phyloP scores from a whole-genome alignment of 306 rosid genomes.

The Chamaecrista fasciculata region DNA sequence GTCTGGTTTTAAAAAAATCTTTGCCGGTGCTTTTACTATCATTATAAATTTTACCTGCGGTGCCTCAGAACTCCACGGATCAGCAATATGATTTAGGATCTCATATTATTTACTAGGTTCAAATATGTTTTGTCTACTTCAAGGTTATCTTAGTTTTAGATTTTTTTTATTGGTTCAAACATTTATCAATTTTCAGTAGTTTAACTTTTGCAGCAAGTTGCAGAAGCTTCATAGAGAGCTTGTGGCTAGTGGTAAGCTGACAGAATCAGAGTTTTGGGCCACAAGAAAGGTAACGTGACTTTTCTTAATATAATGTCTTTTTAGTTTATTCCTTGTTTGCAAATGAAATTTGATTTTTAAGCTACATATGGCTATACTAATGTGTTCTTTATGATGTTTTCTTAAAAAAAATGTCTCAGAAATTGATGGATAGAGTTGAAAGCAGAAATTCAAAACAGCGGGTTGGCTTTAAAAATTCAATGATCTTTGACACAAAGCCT shows the following conservation, averaged over 20 bases:
- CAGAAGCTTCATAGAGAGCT: slow-evolving; percentile 89
- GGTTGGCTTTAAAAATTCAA: slow-evolving; percentile 86
- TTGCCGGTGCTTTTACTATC: slow-evolving; percentile 16
- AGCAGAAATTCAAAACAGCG: slow-evolving; percentile 67
- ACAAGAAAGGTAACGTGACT: slow-evolving; percentile 68
- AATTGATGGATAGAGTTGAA: slow-evolving; percentile 73
- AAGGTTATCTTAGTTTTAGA: slow-evolving; percentile 22
- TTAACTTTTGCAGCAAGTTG: slow-evolving; percentile 62
- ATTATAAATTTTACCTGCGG: slow-evolving; percentile 15
- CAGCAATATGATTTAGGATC: slow-evolving; percentile 8
- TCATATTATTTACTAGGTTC: slow-evolving; percentile 7
- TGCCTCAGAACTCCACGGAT: slow-evolving; percentile 18
- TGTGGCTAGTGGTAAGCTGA: slow-evolving; percentile 76
- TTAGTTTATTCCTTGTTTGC: slow-evolving; percentile 28
- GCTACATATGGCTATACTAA: slow-evolving; percentile 5
- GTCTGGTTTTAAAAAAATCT: not conserved
- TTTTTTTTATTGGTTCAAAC: not conserved
- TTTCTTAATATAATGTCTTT: slow-evolving; percentile 1
- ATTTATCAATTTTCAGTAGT: slow-evolving; percentile 35
- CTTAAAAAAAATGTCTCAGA: slow-evolving; percentile 42
- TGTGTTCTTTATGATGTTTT: not conserved
- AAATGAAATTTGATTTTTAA: slow-evolving; percentile 25
- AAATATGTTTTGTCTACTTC: slow-evolving; percentile 16
- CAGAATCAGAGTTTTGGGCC: slow-evolving; percentile 98
- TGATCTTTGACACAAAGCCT: slow-evolving; percentile 87